A percentile compares a stretch with the other conserved stretches of the same genome.
Conservation (phyloP, 2,329 filamentous ascomycete species). For the Monascus ruber region DNA sequence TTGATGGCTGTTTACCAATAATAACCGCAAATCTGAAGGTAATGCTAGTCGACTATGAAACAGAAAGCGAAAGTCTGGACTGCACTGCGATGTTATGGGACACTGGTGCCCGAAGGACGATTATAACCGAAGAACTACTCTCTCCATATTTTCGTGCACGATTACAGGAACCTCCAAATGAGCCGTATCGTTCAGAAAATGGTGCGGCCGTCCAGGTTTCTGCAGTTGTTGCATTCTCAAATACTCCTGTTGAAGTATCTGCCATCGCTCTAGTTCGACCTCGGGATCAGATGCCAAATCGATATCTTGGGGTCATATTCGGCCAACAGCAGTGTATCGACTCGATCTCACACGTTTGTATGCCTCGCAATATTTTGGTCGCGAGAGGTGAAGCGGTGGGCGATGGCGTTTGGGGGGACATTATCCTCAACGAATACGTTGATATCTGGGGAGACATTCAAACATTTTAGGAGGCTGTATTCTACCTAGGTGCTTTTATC, state of each 20-base stretch:
- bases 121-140: conserved; percentile 4
- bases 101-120: conserved; percentile 2
- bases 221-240: conserved; percentile 2
- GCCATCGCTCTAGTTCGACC: conserved; percentile 1
- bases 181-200: conserved; percentile 3
- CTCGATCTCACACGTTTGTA: conserved; percentile 2
- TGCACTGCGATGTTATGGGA: conserved; percentile 2
- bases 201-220: conserved; percentile 2
- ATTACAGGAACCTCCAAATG: conserved; percentile 2
- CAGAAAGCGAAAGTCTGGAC: not conserved
- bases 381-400: conserved; percentile 4
- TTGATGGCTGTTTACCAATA: conserved; percentile 6
- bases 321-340: conserved; percentile 4
- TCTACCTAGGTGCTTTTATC: too few relatives aligned
- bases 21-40: not conserved
- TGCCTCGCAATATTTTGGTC: conserved; percentile 4
- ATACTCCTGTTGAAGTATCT: conserved; percentile 1
- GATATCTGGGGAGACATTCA: conserved; percentile 2
- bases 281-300: conserved; percentile 3
- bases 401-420: conserved; percentile 5
- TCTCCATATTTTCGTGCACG: conserved; percentile 2
- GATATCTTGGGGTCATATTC: conserved; percentile 4
- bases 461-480: too few relatives aligned
- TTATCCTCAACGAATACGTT: conserved; percentile 6
- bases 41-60: not conserved